Percentiles rank a stretch among this genome's conserved stretches.
Conservation (phyloP, 441 rosid species). For the Isatis lusitanica region DNA sequence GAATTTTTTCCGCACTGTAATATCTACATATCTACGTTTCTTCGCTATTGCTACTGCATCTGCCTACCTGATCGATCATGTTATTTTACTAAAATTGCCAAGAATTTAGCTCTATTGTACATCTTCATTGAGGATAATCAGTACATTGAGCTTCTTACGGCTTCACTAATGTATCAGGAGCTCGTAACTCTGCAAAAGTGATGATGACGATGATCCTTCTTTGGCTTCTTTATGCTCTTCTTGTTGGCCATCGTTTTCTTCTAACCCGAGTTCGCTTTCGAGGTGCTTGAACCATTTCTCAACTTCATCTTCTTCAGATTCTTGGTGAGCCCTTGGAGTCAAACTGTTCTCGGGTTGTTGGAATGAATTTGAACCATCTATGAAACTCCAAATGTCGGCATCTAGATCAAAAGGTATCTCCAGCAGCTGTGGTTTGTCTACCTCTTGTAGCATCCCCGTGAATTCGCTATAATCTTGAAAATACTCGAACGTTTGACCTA, state of each 20-base stretch:
- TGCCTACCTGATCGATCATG: not conserved
- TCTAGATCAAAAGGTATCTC: slow-evolving; percentile 60
- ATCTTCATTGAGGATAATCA: not conserved
- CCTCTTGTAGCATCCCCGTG: slow-evolving; percentile 45
- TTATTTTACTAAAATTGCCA: not conserved
- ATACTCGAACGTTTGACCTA: slow-evolving; percentile 29
- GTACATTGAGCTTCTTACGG: not conserved
- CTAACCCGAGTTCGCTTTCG: slow-evolving; percentile 69
- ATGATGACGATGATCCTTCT: slow-evolving; percentile 14
- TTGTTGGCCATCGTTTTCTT: slow-evolving; percentile 31
- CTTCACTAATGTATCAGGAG: slow-evolving; percentile 17
- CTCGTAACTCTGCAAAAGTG: slow-evolving; percentile 31
- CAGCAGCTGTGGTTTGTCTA: slow-evolving; percentile 55
- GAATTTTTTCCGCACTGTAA: not conserved
- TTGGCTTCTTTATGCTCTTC: slow-evolving; percentile 11
- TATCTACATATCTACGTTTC: slow-evolving; percentile 12
- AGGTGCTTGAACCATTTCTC: slow-evolving; percentile 64
- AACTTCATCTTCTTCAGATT: slow-evolving; percentile 41
- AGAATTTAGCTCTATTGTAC: slow-evolving; percentile 4
- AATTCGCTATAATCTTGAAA: slow-evolving; percentile 1
- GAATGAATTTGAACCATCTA: slow-evolving; percentile 46
- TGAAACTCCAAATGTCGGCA: slow-evolving; percentile 63
- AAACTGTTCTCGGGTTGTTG: slow-evolving; percentile 28
- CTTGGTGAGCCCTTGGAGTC: slow-evolving; percentile 22
- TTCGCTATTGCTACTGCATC: slow-evolving; percentile 7